Conservation (phyloP, 2,329 filamentous ascomycete species). For the Cordyceps pruinosa region DNA sequence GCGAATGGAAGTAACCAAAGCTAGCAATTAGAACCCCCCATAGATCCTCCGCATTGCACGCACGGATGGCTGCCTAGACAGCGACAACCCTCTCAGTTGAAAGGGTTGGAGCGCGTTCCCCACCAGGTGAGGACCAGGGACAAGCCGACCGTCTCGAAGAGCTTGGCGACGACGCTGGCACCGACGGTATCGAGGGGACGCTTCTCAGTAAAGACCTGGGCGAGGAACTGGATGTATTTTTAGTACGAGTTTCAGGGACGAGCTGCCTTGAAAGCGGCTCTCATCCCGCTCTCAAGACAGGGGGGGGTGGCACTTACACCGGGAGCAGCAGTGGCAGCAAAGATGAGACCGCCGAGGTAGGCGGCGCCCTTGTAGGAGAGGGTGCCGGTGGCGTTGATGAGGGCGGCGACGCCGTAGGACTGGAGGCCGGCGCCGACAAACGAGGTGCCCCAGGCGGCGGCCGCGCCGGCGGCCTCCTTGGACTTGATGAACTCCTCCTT, state of each 20-base stretch:
- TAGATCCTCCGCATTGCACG: not conserved
- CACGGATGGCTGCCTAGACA: slow-evolving; percentile 1
- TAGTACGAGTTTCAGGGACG: not conserved
- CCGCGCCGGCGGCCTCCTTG: slow-evolving; percentile 83
- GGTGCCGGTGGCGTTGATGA: slow-evolving; percentile 92
- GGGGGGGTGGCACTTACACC: slow-evolving; percentile 53
- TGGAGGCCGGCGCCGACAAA: slow-evolving; percentile 83
- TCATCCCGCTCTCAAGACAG: not conserved
- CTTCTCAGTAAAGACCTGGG: slow-evolving; percentile 85
- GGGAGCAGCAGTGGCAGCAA: slow-evolving; percentile 83
- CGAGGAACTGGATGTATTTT: slow-evolving; percentile 58
- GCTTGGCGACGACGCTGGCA: slow-evolving; percentile 73
- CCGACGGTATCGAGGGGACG: slow-evolving; percentile 84
- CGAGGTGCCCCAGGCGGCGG: slow-evolving; percentile 83
- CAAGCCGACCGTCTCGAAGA: slow-evolving; percentile 88
- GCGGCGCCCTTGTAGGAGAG: slow-evolving; percentile 95
- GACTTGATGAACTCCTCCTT: slow-evolving; percentile 96
- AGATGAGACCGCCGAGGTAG: slow-evolving; percentile 86
- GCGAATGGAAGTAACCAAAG: not conserved
- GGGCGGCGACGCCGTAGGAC: slow-evolving; percentile 79
- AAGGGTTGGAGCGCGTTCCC: slow-evolving; percentile 91
- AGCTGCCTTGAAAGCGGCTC: too few species aligned
- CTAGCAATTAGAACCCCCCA: not conserved
- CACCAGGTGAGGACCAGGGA: slow-evolving; percentile 93
- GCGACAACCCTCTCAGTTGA: slow-evolving; percentile 52